phyloP scores from a whole-genome alignment of 2,329 filamentous ascomycete genomes.

The Uncinocarpus reesii region DNA sequence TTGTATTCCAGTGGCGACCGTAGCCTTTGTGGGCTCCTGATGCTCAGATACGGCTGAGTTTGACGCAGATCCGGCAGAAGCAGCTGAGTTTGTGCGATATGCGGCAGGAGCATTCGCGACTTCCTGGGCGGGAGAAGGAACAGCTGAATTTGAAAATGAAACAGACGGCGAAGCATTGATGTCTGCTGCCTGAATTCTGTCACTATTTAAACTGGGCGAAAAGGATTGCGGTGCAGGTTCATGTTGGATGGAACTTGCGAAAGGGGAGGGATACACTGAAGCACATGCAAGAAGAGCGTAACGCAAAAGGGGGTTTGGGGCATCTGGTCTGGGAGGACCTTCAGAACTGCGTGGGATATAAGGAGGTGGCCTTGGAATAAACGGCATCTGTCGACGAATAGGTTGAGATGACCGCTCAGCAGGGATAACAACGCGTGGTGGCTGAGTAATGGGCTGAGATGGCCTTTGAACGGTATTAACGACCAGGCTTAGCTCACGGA shows the following conservation, averaged over 20 bases:
- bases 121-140: not conserved
- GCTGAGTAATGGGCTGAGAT: too few species aligned
- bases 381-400: too few species aligned
- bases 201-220: not conserved
- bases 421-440: too few species aligned
- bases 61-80: not conserved
- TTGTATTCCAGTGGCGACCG: not conserved
- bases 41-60: too few species aligned
- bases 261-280: not conserved
- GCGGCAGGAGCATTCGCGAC: not conserved
- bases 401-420: too few species aligned
- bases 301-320: conserved; percentile 1
- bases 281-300: not conserved
- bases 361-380: too few species aligned
- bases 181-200: not conserved
- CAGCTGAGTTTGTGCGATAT: not conserved
- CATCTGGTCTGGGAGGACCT: not conserved
- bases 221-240: not conserved
- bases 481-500: too few species aligned
- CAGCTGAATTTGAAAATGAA: not conserved
- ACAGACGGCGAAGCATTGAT: not conserved
- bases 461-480: too few species aligned
- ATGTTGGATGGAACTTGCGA: conserved; percentile 3
- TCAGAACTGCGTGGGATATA: too few species aligned
- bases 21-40: not conserved